Base-by-base conservation (phyloP, 2,329 filamentous ascomycete species). In the Biscogniauxia sp. region DNA sequence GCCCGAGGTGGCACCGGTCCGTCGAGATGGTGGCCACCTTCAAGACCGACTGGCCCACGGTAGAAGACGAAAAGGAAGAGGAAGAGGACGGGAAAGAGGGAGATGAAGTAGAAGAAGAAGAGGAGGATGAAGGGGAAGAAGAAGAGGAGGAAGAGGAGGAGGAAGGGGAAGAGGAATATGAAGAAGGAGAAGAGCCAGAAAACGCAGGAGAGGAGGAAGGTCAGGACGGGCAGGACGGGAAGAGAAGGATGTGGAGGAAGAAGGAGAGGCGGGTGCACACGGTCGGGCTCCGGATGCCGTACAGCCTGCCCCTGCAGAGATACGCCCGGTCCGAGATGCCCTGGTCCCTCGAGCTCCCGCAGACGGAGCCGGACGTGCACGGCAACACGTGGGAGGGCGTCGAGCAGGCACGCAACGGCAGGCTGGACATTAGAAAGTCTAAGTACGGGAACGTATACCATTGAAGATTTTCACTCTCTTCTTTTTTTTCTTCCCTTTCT, bases 231-330 rank as follows among this genome's bases (percentile, higher is more conserved):
- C 53, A 32, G 15, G n/a, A n/a, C n/a, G 2, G 1, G 55, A 50
- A 15, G 53, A 52, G 1, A 52, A 52, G 3, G 1, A 17, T 15
- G 25, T n/a, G n/a, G n/a, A n/a, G n/a, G n/a, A n/a, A 41, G 26
- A 13, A 45, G 15, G 9, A 1, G 25, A 61, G 2, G 57, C 61
- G 41, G n/a, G n/a, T n/a, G n/a, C n/a, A n/a, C n/a, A n/a, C 53
- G 68, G 81, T 96, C 3, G 91, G 90, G 0, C 77, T 94, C 26
- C 83, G 92, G 17, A 88, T 96, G 76, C 91, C 93, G n/a, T 97
- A 96, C 74, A 88, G 88, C 74, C 75, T 93, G 6, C 93, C 93
- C 0, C 73, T 96, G 26, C 84, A 85, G 54, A 78, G 78, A 6
- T 96, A 97, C 69, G 77, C 72, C 0, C 64, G 74, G 7, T 73